These are phyloP conservation scores for Phylloporus sp. DNA, from an alignment of 768 basidiomycete genomes.

Conservation along the genomic window DNA sequence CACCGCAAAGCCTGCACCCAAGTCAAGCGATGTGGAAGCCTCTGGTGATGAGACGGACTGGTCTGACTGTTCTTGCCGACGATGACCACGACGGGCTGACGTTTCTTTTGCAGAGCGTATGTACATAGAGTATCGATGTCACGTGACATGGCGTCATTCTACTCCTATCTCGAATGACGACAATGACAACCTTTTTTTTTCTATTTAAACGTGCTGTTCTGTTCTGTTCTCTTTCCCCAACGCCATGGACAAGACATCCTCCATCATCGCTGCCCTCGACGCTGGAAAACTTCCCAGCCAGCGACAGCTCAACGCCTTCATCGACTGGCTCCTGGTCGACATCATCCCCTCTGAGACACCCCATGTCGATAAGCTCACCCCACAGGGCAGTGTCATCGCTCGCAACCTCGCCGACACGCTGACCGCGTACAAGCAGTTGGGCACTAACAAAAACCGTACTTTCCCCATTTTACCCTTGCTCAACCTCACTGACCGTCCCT, in stretches of 20 bases:
- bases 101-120: neutral
- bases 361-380: conserved; percentile 42
- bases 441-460: conserved; percentile 55
- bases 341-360: conserved; percentile 43
- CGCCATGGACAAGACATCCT: conserved; percentile 61
- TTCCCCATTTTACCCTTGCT: neutral
- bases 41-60: conserved; percentile 24
- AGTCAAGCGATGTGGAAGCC: conserved; percentile 21
- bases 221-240: neutral
- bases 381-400: conserved; percentile 52
- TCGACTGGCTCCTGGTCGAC: conserved; percentile 53
- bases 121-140: conserved; percentile 12
- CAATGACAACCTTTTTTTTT: neutral
- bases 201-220: neutral
- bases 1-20: conserved; percentile 15
- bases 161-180: conserved; percentile 20
- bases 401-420: conserved; percentile 49
- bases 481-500: neutral
- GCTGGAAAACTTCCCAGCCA: conserved; percentile 70
- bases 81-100: neutral
- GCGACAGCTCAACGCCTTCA: conserved; percentile 47
- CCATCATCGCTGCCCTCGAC: conserved; percentile 61
- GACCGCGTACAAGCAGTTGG: conserved; percentile 54
- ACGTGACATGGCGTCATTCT: conserved; percentile 18
- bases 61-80: neutral